Base-by-base conservation (phyloP, 805 yeast species). In the Yarrowia sp. region DNA sequence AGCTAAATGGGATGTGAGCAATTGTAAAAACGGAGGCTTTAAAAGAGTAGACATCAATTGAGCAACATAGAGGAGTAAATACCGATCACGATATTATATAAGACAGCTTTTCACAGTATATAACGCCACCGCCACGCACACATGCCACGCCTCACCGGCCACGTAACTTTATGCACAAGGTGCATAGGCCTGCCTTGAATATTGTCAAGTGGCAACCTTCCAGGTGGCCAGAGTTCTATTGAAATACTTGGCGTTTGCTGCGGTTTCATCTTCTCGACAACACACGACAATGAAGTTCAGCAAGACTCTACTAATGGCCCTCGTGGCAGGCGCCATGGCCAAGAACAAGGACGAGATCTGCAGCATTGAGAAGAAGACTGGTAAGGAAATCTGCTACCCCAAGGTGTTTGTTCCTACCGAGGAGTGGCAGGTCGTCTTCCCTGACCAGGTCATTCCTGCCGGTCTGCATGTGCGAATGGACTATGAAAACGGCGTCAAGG, bases 381-480 rank as follows among this genome's bases (percentile, higher is more conserved):
- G 64, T 43, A 58, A 58, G 43, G 7, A 58, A 35, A 33, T 58
- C 57, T 61, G 65, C 33, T 61, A 61, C 47, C 65, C 65, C 57
- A 61, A 61, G 57, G 42, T 61, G 18, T 91, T 92, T 70, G 82
- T 75, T 39, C 89, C 97, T 0, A 74, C 85, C 0, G 67, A 72
- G 1, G 83, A 87, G 68, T 92, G 96, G 96, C 84, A 86, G 75
- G 72, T 72, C 1, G 83, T 92, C 6, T 79, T 76, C 70, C 86
- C 83, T 51, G 90, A 86, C 8, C 97, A 90, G 71, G 80, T 82
- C 4, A 80, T 92, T 4, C 96, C 97, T 0, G 83, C 82, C 4
- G 98, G 97, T 0, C 75, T 89, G 39, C 92, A 89, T 73, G 84
- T 91, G 14, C 79, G 89, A 69, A 70, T 92, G 69, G 87, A 90